phyloP scores from a whole-genome alignment of 345 rosid genomes.

The Viola odorata region DNA sequence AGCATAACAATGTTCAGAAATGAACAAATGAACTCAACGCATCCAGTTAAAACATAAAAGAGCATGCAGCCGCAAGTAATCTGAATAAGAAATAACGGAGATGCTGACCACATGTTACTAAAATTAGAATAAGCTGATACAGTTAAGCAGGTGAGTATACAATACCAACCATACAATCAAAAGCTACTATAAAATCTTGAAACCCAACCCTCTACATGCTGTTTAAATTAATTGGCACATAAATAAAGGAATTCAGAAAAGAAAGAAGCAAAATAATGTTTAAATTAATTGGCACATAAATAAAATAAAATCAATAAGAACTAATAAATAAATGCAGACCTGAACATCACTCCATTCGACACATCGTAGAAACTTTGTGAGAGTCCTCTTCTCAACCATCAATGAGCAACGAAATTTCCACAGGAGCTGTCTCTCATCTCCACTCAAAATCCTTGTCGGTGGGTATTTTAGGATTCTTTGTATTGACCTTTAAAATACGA shows the following conservation, averaged over 20 bases:
- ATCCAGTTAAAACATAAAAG: slow-evolving; percentile 1
- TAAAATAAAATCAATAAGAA: neutral
- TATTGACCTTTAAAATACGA: slow-evolving; percentile 52
- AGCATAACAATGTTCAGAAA: slow-evolving; percentile 15
- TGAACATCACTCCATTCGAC: slow-evolving; percentile 99
- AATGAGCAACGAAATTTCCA: slow-evolving; percentile 96
- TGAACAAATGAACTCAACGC: neutral
- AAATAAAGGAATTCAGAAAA: neutral
- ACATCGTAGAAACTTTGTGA: slow-evolving; percentile 87
- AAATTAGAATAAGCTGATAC: neutral
- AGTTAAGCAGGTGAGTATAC: neutral
- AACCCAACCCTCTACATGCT: neutral
- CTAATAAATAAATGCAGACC: slow-evolving; percentile 36
- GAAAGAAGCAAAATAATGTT: neutral
- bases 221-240: slow-evolving; percentile 4
- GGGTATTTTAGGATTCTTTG: slow-evolving; percentile 83
- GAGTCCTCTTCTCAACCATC: slow-evolving; percentile 95
- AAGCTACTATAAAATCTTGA: neutral
- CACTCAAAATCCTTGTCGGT: slow-evolving; percentile 81
- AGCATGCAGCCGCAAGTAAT: neutral
- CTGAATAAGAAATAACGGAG: neutral
- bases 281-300: slow-evolving; percentile 1
- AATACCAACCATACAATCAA: neutral
- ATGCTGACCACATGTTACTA: neutral
- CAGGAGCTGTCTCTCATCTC: slow-evolving; percentile 95